A percentile compares a stretch with the other conserved stretches of the same genome.
Evolutionary conservation across 805 yeast genomes (phyloP).

Genomic region (Lipomyces spencermartinsiae): DNA sequence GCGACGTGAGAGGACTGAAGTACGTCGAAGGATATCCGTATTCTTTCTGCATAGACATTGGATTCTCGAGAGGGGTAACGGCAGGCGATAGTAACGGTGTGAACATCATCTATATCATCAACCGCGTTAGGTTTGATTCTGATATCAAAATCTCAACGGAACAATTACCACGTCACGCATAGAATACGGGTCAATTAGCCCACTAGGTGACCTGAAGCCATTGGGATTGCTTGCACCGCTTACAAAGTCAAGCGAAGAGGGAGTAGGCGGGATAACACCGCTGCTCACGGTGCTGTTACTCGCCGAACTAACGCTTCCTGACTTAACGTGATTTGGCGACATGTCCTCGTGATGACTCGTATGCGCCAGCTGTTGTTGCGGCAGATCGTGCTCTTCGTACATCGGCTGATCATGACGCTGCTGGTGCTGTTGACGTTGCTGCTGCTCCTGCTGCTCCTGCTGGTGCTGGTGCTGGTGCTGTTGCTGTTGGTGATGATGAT

Average conservation of each 20-base stretch:
- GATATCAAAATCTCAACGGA: background rate
- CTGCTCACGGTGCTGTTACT: constrained; percentile 5
- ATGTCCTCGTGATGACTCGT: constrained; percentile 6
- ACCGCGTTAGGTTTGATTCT: background rate
- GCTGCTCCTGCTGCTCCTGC: background rate
- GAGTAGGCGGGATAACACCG: constrained; percentile 35
- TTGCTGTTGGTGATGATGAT: constrained; percentile 3
- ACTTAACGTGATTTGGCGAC: background rate
- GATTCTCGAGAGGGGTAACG: constrained; percentile 62
- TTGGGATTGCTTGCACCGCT: constrained; percentile 12
- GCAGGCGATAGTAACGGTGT: constrained; percentile 82
- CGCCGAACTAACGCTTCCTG: constrained; percentile 9
- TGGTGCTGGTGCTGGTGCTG: constrained; percentile 12
- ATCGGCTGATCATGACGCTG: constrained; percentile 12
- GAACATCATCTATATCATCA: constrained; percentile 46
- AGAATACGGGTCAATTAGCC: constrained; percentile 26
- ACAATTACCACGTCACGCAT: constrained; percentile 26
- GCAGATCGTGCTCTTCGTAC: constrained; percentile 8
- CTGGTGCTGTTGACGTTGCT: constrained; percentile 15
- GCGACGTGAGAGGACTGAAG: constrained; percentile 40
- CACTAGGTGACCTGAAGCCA: constrained; percentile 31
- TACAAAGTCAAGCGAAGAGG: constrained; percentile 32
- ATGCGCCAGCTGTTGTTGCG: constrained; percentile 3
- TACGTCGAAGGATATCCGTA: constrained; percentile 27
- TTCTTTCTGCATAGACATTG: constrained; percentile 26